These are phyloP conservation scores for Pseudofabraea citricarpa DNA, from an alignment of 2,329 filamentous ascomycete species.

Conservation along the genomic window DNA sequence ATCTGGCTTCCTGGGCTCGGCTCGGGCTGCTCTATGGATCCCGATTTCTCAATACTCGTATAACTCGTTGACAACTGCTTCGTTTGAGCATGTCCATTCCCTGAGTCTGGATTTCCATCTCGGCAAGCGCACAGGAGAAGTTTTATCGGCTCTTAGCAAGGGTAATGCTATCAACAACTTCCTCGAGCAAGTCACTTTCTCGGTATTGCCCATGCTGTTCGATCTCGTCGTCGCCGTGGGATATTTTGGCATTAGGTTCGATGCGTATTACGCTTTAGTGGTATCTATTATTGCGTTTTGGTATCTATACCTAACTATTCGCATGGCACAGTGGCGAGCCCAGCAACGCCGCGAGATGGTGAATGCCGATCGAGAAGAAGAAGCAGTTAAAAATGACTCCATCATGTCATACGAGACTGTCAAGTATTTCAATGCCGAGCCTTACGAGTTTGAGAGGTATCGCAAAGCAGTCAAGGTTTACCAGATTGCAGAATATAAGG, in stretches of 20 bases:
- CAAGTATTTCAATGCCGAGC: constrained; percentile 84
- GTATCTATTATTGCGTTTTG: constrained; percentile 89
- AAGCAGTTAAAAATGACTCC: constrained; percentile 97
- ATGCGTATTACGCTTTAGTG: constrained; percentile 85
- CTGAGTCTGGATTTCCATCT: constrained; percentile 95
- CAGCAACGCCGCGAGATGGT: constrained; percentile 91
- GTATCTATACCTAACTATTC: constrained; percentile 94
- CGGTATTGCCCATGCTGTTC: constrained; percentile 90
- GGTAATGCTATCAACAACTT: constrained; percentile 95
- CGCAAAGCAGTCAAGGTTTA: constrained; percentile 64
- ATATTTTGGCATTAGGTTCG: constrained; percentile 74
- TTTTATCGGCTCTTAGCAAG: constrained; percentile 92
- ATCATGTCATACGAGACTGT: constrained; percentile 98
- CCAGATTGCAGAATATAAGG: constrained; percentile 70
- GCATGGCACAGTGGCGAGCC: constrained; percentile 89
- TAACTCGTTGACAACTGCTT: constrained; percentile 85
- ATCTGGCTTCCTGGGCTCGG: constrained; percentile 79
- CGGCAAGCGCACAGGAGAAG: constrained; percentile 93
- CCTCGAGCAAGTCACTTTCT: constrained; percentile 92
- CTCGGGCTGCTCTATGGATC: constrained; percentile 86
- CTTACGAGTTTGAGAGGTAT: constrained; percentile 73
- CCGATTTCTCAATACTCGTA: constrained; percentile 97
- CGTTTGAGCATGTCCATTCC: constrained; percentile 95
- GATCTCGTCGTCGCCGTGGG: constrained; percentile 82
- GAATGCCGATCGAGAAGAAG: constrained; percentile 89